These are phyloP conservation scores for Blastobotrys attinorum DNA, from an alignment of 805 yeast species.

Conservation along the genomic window DNA sequence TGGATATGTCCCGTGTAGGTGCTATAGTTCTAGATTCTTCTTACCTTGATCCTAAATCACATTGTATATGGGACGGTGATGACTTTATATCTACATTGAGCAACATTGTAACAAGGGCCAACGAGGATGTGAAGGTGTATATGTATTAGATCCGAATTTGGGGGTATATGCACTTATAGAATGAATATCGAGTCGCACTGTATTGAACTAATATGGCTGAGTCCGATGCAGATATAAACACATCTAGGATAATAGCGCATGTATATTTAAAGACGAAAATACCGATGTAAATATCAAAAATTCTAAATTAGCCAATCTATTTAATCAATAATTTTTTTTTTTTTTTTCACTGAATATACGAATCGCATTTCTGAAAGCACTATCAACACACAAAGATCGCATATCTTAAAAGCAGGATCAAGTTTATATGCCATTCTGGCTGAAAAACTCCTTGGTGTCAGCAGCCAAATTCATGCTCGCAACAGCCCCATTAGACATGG, in stretches of 20 bases:
- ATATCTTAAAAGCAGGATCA: too few species aligned
- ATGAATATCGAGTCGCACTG: background rate
- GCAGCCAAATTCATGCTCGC: conserved; percentile 14
- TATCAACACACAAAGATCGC: too few species aligned
- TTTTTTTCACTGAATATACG: background rate
- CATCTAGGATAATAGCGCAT: too few species aligned
- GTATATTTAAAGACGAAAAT: too few species aligned
- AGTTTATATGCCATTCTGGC: conserved; percentile 9
- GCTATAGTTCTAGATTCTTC: conserved; percentile 54
- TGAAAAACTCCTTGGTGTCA: conserved; percentile 12
- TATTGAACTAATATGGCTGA: too few species aligned
- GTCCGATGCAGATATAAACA: too few species aligned
- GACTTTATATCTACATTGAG: conserved; percentile 24
- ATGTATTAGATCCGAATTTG: conserved; percentile 37
- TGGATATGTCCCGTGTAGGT: conserved; percentile 39
- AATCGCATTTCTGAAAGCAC: too few species aligned
- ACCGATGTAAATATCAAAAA: background rate
- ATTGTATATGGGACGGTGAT: conserved; percentile 48
- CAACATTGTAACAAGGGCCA: conserved; percentile 18
- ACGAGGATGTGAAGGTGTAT: conserved; percentile 41
- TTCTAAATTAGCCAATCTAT: background rate
- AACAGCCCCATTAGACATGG: conserved; percentile 10
- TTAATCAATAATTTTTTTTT: conserved; percentile 1
- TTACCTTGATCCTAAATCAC: conserved; percentile 52
- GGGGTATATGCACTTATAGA: too few species aligned